These are phyloP conservation scores for Zoysia pacifica DNA, from an alignment of 176 grass and related monocot genomes.

Conservation along the genomic window DNA sequence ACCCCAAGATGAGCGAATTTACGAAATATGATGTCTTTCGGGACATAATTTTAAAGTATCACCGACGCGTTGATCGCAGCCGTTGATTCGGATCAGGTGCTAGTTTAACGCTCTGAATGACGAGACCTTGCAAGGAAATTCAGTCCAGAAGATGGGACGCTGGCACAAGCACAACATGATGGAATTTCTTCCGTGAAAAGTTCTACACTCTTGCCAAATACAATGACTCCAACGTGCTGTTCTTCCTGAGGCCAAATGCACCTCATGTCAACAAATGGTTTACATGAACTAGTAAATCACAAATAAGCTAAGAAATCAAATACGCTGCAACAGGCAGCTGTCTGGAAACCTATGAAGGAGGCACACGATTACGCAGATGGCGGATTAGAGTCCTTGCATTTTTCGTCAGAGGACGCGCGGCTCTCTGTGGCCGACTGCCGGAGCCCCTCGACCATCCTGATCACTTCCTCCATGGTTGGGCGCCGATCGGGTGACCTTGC, in stretches of 20 bases:
- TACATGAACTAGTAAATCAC: conserved; percentile 26
- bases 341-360: neutral
- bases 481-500: conserved; percentile 59
- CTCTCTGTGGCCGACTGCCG: conserved; percentile 60
- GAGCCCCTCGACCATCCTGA: conserved; percentile 84
- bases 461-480: conserved; percentile 77
- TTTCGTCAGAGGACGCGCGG: conserved; percentile 62
- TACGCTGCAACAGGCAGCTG: conserved; percentile 7
- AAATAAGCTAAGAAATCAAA: conserved; percentile 47
- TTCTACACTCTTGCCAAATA: conserved; percentile 11
- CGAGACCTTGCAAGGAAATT: neutral
- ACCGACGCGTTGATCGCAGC: neutral
- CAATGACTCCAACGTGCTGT: neutral
- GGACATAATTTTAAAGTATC: neutral
- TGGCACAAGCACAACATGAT: neutral
- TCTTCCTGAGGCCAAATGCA: conserved; percentile 23
- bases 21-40: neutral
- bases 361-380: conserved; percentile 25
- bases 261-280: conserved; percentile 22
- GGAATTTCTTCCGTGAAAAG: neutral
- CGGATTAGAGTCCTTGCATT: conserved; percentile 48
- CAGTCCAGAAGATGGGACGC: neutral
- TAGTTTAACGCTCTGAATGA: neutral
- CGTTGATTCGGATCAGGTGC: neutral
- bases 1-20: neutral